Percentiles rank a stretch among this genome's conserved stretches.
Conservation (phyloP, 345 rosid genomes). For the Clarkia xantiana region DNA sequence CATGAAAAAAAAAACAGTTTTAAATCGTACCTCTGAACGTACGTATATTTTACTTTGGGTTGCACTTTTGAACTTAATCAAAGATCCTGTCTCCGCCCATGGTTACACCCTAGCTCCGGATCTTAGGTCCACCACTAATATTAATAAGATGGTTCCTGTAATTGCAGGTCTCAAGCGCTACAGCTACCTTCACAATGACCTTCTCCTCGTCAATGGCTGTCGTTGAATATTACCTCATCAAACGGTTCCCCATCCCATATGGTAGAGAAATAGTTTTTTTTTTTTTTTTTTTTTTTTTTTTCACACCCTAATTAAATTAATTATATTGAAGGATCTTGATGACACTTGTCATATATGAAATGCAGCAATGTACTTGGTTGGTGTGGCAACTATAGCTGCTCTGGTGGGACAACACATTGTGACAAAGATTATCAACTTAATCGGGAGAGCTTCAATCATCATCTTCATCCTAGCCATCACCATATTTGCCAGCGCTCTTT, state of each 20-base stretch:
- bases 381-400: slow-evolving; percentile 33
- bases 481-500: slow-evolving; percentile 28
- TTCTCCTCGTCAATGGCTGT: slow-evolving; percentile 48
- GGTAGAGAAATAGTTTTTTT: too few relatives aligned
- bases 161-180: slow-evolving; percentile 40
- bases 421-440: slow-evolving; percentile 21
- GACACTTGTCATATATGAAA: too few relatives aligned
- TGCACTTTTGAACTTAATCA: too few relatives aligned
- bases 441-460: slow-evolving; percentile 40
- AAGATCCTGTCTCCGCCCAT: too few relatives aligned
- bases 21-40: too few relatives aligned
- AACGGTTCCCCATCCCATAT: slow-evolving; percentile 39
- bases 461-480: slow-evolving; percentile 38
- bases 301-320: too few relatives aligned
- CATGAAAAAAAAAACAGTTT: too few relatives aligned
- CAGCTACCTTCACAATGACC: slow-evolving; percentile 45
- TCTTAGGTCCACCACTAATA: too few relatives aligned
- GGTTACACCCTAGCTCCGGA: too few relatives aligned
- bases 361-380: slow-evolving; percentile 32
- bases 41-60: too few relatives aligned
- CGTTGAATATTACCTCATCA: slow-evolving; percentile 39
- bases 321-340: too few relatives aligned
- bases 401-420: slow-evolving; percentile 31
- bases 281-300: not conserved
- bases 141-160: too few relatives aligned